Conservation (phyloP, 495 filamentous ascomycete species). For the Venustampulla echinocandica region DNA sequence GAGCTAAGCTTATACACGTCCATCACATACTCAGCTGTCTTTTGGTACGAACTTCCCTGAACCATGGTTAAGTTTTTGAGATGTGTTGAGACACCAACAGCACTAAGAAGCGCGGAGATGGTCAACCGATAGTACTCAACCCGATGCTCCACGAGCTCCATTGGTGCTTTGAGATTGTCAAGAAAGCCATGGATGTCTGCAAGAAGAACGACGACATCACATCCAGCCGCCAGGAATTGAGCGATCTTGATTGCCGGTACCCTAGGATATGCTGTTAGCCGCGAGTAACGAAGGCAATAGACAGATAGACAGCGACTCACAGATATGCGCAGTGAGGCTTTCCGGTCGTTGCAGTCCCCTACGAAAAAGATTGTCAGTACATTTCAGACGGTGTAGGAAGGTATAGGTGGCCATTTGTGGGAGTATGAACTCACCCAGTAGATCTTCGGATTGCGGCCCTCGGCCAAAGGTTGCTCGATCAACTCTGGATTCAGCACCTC, state of each 20-base stretch:
- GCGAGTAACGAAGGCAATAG: too few species aligned
- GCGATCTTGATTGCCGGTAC: conserved; percentile 20
- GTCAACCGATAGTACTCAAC: conserved; percentile 40
- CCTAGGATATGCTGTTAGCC: too few species aligned
- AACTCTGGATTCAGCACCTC: conserved; percentile 84
- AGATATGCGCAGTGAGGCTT: conserved; percentile 17
- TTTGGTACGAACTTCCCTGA: conserved; percentile 51
- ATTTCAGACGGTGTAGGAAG: too few species aligned
- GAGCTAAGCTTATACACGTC: conserved; percentile 19
- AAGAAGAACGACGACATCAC: conserved; percentile 13
- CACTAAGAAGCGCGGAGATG: conserved; percentile 39
- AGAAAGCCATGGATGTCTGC: conserved; percentile 12
- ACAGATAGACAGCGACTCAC: too few species aligned
- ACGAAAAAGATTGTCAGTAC: neutral
- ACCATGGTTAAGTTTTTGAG: conserved; percentile 42
- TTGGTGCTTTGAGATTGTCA: conserved; percentile 6
- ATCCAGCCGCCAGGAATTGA: conserved; percentile 17
- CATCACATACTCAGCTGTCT: conserved; percentile 2
- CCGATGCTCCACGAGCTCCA: conserved; percentile 30
- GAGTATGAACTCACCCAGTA: too few species aligned
- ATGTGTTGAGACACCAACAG: conserved; percentile 43
- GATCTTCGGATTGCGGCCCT: conserved; percentile 64
- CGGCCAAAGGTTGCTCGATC: conserved; percentile 61
- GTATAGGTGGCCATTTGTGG: too few species aligned
- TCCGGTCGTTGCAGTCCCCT: conserved; percentile 9